phyloP scores from a whole-genome alignment of 1,284 basidiomycete genomes.

The Heterobasidion occidentale region DNA sequence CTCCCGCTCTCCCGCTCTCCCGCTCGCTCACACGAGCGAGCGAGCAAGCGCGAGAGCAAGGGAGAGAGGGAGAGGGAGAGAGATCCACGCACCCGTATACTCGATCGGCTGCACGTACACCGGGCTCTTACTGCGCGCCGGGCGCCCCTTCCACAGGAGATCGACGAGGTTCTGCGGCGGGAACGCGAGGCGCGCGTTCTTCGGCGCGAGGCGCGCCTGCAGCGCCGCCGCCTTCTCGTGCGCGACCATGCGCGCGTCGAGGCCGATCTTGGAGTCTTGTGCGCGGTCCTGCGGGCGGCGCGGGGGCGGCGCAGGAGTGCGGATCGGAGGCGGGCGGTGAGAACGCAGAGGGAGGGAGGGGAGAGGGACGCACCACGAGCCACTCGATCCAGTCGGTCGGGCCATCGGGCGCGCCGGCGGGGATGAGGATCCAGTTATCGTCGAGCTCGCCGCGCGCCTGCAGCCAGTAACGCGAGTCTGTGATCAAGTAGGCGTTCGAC shows the following conservation, averaged over 20 bases:
- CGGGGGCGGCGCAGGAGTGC: not conserved
- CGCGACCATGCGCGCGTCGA: slow-evolving; percentile 85
- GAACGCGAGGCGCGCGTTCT: slow-evolving; percentile 57
- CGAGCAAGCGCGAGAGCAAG: no score
- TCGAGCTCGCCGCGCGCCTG: slow-evolving; percentile 79
- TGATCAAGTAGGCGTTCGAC: slow-evolving; percentile 65
- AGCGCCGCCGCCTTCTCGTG: slow-evolving; percentile 62
- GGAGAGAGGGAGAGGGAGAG: no score
- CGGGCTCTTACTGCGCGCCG: slow-evolving; percentile 56
- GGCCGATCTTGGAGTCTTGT: slow-evolving; percentile 60
- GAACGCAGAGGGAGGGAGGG: no score
- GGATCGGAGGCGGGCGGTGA: no score
- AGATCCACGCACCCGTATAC: slow-evolving; percentile 50
- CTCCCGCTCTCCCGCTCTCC: no score
- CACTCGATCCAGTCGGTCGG: slow-evolving; percentile 77
- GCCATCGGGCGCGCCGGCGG: slow-evolving; percentile 51
- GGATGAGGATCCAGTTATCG: slow-evolving; percentile 78
- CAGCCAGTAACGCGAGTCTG: slow-evolving; percentile 86
- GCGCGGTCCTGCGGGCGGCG: slow-evolving; percentile 34
- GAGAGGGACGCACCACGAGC: slow-evolving; percentile 41
- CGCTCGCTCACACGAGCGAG: no score
- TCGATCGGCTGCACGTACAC: slow-evolving; percentile 71
- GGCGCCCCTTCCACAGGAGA: slow-evolving; percentile 73
- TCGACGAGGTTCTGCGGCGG: slow-evolving; percentile 83
- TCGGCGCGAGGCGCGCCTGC: slow-evolving; percentile 43